Percentiles rank a stretch among this genome's conserved stretches.
Evolutionary conservation across 2,329 filamentous ascomycete species (phyloP).

Genomic region (Venturia effusa): DNA sequence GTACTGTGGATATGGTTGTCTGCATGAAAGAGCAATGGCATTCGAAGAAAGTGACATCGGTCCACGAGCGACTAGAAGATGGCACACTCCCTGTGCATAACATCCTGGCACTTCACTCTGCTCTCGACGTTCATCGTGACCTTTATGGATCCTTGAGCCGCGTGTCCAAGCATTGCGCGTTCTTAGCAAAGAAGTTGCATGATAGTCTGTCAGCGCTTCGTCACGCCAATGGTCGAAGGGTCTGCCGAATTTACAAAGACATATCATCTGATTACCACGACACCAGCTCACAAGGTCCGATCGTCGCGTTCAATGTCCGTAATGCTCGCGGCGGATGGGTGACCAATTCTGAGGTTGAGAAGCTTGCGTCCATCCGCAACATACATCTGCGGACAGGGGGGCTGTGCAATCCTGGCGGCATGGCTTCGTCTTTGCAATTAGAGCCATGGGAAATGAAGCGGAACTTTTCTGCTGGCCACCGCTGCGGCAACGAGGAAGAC

Average conservation of each 20-base stretch:
- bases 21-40: slow-evolving; percentile 74
- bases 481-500: slow-evolving; percentile 76
- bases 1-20: slow-evolving; percentile 84
- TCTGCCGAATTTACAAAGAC: slow-evolving; percentile 56
- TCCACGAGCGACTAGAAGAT: slow-evolving; percentile 82
- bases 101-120: slow-evolving; percentile 71
- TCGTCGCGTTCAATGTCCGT: slow-evolving; percentile 73
- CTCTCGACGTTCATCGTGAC: slow-evolving; percentile 55
- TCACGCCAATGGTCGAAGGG: slow-evolving; percentile 57
- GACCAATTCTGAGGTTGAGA: slow-evolving; percentile 77
- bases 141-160: slow-evolving; percentile 62
- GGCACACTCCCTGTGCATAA: slow-evolving; percentile 84
- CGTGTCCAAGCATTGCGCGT: slow-evolving; percentile 61
- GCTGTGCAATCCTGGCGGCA: slow-evolving; percentile 83
- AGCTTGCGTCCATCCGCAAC: slow-evolving; percentile 63
- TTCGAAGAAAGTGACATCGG: slow-evolving; percentile 54
- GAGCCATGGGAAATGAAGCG: slow-evolving; percentile 70
- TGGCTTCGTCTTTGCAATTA: slow-evolving; percentile 62
- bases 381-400: slow-evolving; percentile 83
- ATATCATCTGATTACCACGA: slow-evolving; percentile 31
- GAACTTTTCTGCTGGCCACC: slow-evolving; percentile 75
- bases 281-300: slow-evolving; percentile 51
- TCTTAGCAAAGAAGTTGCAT: slow-evolving; percentile 50
- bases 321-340: slow-evolving; percentile 62
- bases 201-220: slow-evolving; percentile 46